Conservation (phyloP, 1,139 yeast species). For the Blastobotrys persicus region DNA sequence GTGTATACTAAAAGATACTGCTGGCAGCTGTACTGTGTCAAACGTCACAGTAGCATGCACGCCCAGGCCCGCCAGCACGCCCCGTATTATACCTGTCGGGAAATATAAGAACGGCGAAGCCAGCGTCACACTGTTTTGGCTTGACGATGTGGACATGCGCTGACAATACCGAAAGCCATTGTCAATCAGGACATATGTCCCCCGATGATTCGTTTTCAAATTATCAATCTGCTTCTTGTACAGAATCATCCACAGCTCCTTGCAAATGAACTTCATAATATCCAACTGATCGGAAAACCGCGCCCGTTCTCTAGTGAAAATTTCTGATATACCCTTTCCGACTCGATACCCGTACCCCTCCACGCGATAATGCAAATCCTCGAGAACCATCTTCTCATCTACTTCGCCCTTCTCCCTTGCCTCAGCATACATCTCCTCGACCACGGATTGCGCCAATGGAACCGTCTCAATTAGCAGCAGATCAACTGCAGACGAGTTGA, state of each 20-base stretch:
- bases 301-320: constrained; percentile 57
- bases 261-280: constrained; percentile 85
- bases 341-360: constrained; percentile 71
- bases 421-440: constrained; percentile 37
- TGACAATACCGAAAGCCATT: constrained; percentile 55
- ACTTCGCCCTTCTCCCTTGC: constrained; percentile 20
- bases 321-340: constrained; percentile 72
- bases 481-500: constrained; percentile 53
- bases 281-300: constrained; percentile 63
- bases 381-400: constrained; percentile 40
- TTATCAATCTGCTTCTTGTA: constrained; percentile 89
- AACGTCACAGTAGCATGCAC: constrained; percentile 63
- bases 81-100: constrained; percentile 82
- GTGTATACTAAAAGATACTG: constrained; percentile 70
- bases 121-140: constrained; percentile 20
- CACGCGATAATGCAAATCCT: constrained; percentile 58
- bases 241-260: constrained; percentile 82
- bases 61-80: constrained; percentile 71
- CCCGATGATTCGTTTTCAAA: constrained; percentile 83
- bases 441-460: constrained; percentile 64
- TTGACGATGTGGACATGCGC: constrained; percentile 48
- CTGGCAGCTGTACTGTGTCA: constrained; percentile 58
- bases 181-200: constrained; percentile 78
- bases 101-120: constrained; percentile 61
- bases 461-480: constrained; percentile 71